phyloP scores from a whole-genome alignment of 768 basidiomycete genomes.

The Auriscalpium vulgare region DNA sequence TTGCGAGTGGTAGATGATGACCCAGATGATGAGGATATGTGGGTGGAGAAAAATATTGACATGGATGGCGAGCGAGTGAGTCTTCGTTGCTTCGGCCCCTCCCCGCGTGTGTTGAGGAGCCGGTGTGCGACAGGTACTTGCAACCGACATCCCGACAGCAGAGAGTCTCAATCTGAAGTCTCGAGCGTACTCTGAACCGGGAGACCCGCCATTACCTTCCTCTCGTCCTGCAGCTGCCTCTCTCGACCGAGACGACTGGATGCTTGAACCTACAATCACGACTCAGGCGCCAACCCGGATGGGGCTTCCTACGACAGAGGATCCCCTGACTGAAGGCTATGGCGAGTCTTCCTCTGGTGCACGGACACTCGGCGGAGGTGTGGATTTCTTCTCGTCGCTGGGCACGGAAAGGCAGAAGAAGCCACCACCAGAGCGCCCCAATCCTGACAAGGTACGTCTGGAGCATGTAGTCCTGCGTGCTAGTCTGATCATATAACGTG shows the following conservation, averaged over 20 bases:
- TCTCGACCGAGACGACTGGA: slow-evolving; percentile 81
- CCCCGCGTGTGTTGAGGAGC: slow-evolving; percentile 2
- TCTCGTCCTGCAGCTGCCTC: slow-evolving; percentile 36
- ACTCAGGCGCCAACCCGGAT: slow-evolving; percentile 20
- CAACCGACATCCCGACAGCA: slow-evolving; percentile 69
- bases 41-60: slow-evolving; percentile 84
- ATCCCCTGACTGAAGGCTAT: slow-evolving; percentile 59
- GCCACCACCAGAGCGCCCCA: slow-evolving; percentile 45
- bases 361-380: slow-evolving; percentile 46
- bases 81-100: slow-evolving; percentile 12
- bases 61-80: slow-evolving; percentile 68
- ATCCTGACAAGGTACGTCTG: slow-evolving; percentile 63
- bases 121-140: slow-evolving; percentile 26
- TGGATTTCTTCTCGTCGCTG: slow-evolving; percentile 87
- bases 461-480: too few relatives aligned
- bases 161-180: slow-evolving; percentile 66
- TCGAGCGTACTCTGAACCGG: slow-evolving; percentile 38
- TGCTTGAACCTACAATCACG: slow-evolving; percentile 43
- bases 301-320: slow-evolving; percentile 26
- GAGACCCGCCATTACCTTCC: slow-evolving; percentile 41
- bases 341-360: slow-evolving; percentile 39
- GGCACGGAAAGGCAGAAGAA: slow-evolving; percentile 74
- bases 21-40: slow-evolving; percentile 64
- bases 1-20: slow-evolving; percentile 63
- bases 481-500: slow-evolving; percentile 3